Conservation (phyloP, 1,284 basidiomycete species). For the Mycena citricolor region DNA sequence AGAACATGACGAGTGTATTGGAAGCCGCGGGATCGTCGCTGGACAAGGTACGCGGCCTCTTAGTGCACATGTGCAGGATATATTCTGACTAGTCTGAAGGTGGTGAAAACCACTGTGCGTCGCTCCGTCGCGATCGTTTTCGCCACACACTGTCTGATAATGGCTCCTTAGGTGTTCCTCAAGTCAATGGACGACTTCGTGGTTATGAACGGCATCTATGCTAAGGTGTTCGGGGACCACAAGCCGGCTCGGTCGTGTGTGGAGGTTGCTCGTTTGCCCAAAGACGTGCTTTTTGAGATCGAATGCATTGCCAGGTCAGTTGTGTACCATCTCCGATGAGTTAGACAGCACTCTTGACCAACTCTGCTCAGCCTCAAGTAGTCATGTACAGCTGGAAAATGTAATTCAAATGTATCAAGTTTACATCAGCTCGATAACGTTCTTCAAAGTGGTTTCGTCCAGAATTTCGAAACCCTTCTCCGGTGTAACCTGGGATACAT, state of each 20-base stretch:
- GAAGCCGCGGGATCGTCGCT: constrained; percentile 79
- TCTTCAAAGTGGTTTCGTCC: constrained; percentile 73
- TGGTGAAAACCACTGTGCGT: constrained; percentile 22
- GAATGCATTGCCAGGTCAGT: constrained; percentile 80
- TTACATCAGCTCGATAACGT: constrained; percentile 79
- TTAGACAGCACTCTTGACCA: constrained; percentile 2
- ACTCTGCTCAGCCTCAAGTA: constrained; percentile 6
- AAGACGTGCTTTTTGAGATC: constrained; percentile 79
- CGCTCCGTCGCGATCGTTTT: neutral
- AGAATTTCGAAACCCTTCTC: constrained; percentile 83
- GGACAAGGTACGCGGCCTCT: too few relatives aligned
- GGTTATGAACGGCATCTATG: constrained; percentile 79
- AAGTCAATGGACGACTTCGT: constrained; percentile 92
- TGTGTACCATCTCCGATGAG: neutral
- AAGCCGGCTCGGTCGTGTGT: constrained; percentile 93
- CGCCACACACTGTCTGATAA: neutral
- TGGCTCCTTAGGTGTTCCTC: constrained; percentile 74
- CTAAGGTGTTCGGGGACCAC: constrained; percentile 82
- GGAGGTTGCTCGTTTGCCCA: constrained; percentile 61
- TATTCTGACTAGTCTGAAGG: constrained; percentile 52
- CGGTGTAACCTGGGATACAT: constrained; percentile 60
- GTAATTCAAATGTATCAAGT: constrained; percentile 18
- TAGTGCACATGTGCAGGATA: constrained; percentile 87
- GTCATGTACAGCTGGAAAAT: constrained; percentile 1
- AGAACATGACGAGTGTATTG: constrained; percentile 85